Base-by-base conservation (phyloP, 768 basidiomycete genomes). In the Rhizopogon vulgaris region DNA sequence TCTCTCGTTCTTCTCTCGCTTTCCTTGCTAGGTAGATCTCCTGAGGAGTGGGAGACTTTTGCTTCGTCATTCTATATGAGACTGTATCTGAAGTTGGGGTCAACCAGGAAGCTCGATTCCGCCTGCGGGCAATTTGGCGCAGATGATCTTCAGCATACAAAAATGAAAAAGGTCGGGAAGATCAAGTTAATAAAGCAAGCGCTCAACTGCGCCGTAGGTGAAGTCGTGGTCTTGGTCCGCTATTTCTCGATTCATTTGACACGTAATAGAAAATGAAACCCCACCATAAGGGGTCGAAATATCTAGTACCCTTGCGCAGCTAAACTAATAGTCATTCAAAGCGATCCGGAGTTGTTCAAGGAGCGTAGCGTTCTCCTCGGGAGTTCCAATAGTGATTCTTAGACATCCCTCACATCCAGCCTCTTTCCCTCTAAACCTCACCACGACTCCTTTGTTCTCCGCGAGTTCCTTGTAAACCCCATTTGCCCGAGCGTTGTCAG, bases 381-480 rank as follows among this genome's bases (percentile, higher is more conserved):
- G 78, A 6, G 82, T 90, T 0, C 96, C 96, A 11, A 98, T 75
- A 3, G 95, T 97, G 7, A 98, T 86, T 52, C 96, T 72, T 69
- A 98, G 61, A 63, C 92, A 95, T 0, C 85, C 96, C 30, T 74
- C 72, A 58, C 96, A 99, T 0, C 96, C 95, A 9, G 76, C 63
- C 69, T 98, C 95, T 14, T 76, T 71, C 0, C 96, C 96, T 49
- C 96, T 76, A 71, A 82, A 98, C 48, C 95, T 74, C 9, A 99
- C 91, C 12, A 99, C 96, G 0, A 99, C 85, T 0, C 86, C 89
- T 55, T 81, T 77, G 49, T 83, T 76, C 66, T 94, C 93, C 4
- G 96, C 96, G 52, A 98, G 75, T 9, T 78, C 71, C 63, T 82
- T 85, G 69, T 98, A 98, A 24, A 93, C 74, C 48, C 63, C 68